These are phyloP conservation scores for Sporothrix brunneoviolacea DNA, from an alignment of 2,329 filamentous ascomycete species.

Conservation along the genomic window DNA sequence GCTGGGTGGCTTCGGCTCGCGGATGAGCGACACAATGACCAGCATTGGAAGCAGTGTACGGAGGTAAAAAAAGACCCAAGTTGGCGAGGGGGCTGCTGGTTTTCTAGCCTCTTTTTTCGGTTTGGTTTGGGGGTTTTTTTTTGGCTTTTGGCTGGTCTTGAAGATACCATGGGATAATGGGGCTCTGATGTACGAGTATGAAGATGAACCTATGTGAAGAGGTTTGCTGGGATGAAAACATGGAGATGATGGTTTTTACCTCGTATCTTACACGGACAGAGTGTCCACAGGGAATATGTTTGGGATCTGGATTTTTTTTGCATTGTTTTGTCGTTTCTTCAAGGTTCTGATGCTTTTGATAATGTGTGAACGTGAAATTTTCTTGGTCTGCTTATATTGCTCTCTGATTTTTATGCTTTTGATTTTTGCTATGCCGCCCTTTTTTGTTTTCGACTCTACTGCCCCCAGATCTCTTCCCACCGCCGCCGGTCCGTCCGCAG, in stretches of 20 bases:
- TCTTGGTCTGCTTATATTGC: neutral
- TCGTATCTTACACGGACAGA: too few species aligned
- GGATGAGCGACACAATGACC: conserved; percentile 42
- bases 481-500: conserved; percentile 48
- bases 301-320: neutral
- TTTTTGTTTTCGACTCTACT: neutral
- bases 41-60: conserved; percentile 40
- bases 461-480: conserved; percentile 62
- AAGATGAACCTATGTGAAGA: neutral
- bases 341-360: neutral
- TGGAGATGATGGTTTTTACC: too few species aligned
- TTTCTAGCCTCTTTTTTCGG: neutral
- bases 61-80: conserved; percentile 20
- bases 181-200: conserved; percentile 4
- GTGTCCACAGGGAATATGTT: too few species aligned
- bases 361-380: too few species aligned
- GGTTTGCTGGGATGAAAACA: neutral
- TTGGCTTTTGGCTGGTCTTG: neutral
- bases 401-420: neutral
- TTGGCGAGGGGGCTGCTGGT: too few species aligned
- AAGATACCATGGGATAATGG: neutral
- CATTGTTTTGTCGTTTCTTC: too few species aligned
- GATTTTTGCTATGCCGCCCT: neutral
- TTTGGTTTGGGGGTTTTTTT: neutral
- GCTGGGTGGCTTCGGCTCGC: conserved; percentile 35